Percentiles rank a stretch among this genome's conserved stretches.
These are phyloP conservation scores for Nigrospora oryzae DNA, from an alignment of 2,329 filamentous ascomycete genomes.

Conservation along the genomic window DNA sequence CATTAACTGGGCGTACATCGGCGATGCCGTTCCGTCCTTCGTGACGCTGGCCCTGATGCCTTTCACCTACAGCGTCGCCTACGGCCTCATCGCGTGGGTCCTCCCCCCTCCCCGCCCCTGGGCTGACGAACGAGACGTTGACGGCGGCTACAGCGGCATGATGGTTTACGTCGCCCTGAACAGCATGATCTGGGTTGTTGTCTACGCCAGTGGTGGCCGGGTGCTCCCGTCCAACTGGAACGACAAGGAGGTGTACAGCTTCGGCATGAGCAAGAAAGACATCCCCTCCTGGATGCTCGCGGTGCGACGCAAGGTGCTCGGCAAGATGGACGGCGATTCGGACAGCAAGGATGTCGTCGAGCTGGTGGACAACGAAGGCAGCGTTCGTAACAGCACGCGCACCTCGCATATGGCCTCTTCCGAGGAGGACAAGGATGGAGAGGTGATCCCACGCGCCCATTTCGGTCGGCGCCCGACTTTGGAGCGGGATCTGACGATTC, in stretches of 20 bases:
- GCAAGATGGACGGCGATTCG: slow-evolving; percentile 6
- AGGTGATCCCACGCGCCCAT: not conserved
- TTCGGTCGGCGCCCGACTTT: not conserved
- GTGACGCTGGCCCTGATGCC: slow-evolving; percentile 69
- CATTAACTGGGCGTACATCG: slow-evolving; percentile 71
- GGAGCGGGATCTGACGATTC: not conserved
- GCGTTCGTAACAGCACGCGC: slow-evolving; percentile 1
- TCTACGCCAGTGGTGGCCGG: slow-evolving; percentile 33
- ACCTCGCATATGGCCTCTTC: not conserved
- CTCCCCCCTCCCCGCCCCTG: not conserved
- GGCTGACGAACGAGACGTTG: not conserved
- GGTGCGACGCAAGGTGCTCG: slow-evolving; percentile 14
- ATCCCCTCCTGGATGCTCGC: slow-evolving; percentile 49
- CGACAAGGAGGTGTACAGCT: slow-evolving; percentile 46
- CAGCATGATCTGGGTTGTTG: slow-evolving; percentile 39
- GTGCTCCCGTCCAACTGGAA: slow-evolving; percentile 44
- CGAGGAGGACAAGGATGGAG: slow-evolving; percentile 1
- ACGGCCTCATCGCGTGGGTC: slow-evolving; percentile 63
- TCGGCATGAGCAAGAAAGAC: slow-evolving; percentile 41
- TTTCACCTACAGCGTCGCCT: slow-evolving; percentile 71
- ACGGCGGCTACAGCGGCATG: slow-evolving; percentile 30
- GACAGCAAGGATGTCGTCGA: slow-evolving; percentile 19
- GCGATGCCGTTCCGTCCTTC: slow-evolving; percentile 68
- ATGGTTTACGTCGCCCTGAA: slow-evolving; percentile 47
- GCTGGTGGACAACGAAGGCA: slow-evolving; percentile 15